Evolutionary conservation across 2,329 filamentous ascomycete species (phyloP), one percentile per base, ranked within the genome.

Genomic region (Venturia effusa): DNA sequence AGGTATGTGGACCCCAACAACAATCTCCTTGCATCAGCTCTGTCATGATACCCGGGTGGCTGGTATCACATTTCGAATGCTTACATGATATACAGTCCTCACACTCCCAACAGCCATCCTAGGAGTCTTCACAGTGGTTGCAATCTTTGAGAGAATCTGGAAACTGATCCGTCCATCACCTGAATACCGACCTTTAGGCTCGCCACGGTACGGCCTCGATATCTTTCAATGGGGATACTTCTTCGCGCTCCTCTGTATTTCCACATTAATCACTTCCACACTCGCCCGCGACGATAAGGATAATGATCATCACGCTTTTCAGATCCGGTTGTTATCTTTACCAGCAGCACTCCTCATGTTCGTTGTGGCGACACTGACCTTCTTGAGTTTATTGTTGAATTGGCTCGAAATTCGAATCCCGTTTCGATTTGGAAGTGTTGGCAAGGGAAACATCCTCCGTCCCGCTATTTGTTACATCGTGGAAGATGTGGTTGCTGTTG

Each of bases 401-500:
- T 45, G 39, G 37, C 3, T 48, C 1, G 62, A 45, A 15, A 24
- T 59, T 5, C 60, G 30, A 17, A 34, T 64, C 24, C 62, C 62
- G 4, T 64, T 64, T 15, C 19, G 43, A 22, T 64, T 64, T 32
- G 62, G 62, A 6, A 61, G 55, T 41, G 24, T 48, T 13, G 54
- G 39, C 5, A 27, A 34, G 11, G 51, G 51, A 10, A 61, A 59
- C 32, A 55, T 48, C 7, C 22, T 64, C 19, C 34, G 55, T 15
- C 86, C 86, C 0, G 81, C 83, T 2, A 79, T 83, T 1, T 86
- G 87, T 68, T 86, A 86, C 61, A 78, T 88, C 37, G 82, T 88
- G 32, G 86, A 89, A 72, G 86, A 89, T 68, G 80, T 88, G 30
- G 80, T 87, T 17, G 85, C 84, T 4, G 86, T 89, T 48, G 87